Percentiles rank a stretch among this genome's conserved stretches.
These are phyloP conservation scores for Mercurialis annua DNA, from an alignment of 345 rosid species.

Conservation along the genomic window DNA sequence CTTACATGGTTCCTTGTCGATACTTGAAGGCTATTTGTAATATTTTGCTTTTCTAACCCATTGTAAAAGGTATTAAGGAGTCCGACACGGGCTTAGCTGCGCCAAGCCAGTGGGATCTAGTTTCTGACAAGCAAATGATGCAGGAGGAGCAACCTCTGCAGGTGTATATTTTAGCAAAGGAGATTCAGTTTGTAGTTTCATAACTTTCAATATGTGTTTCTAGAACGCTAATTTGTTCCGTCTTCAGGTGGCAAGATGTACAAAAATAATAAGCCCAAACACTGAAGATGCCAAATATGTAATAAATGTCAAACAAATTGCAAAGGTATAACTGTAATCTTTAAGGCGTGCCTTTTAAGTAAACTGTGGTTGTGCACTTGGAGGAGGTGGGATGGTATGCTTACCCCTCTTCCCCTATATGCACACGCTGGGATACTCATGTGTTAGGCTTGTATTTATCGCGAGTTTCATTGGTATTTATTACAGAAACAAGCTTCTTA, in stretches of 20 bases:
- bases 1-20: neutral
- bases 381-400: neutral
- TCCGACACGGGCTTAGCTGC: conserved; percentile 96
- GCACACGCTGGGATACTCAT: no score
- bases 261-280: conserved; percentile 90
- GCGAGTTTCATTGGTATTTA: neutral
- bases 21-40: neutral
- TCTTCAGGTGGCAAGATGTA: conserved; percentile 85
- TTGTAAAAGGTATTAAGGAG: conserved; percentile 74
- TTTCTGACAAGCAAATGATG: conserved; percentile 99
- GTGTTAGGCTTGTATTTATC: neutral
- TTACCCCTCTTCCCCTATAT: no score
- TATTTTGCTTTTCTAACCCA: neutral
- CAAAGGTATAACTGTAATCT: conserved; percentile 49
- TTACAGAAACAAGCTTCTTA: neutral
- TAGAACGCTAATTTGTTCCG: neutral
- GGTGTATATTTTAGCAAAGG: conserved; percentile 18
- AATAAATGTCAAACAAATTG: conserved; percentile 96
- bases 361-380: neutral
- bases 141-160: conserved; percentile 99
- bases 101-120: conserved; percentile 99
- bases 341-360: neutral
- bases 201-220: neutral
- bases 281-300: conserved; percentile 98
- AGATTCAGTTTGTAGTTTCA: neutral